phyloP scores from a whole-genome alignment of 257 asterid species.

The Forsythia viridissima region DNA sequence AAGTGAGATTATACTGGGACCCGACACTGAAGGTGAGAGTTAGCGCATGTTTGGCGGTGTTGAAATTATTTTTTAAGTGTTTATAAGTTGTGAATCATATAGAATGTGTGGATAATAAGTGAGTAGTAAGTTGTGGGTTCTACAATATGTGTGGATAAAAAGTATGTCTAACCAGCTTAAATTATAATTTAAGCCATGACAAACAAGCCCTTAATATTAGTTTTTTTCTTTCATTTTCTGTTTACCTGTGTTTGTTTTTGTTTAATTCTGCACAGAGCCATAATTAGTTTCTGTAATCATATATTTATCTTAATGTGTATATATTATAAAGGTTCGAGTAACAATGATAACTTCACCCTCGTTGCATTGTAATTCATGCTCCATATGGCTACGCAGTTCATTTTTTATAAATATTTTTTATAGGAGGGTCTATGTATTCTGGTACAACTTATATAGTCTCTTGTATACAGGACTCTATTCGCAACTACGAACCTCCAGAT shows the following conservation, averaged over 20 bases:
- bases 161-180: too few species aligned
- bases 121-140: too few species aligned
- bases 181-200: too few species aligned
- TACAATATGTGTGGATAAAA: too few species aligned
- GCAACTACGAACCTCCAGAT: background rate
- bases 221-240: conserved; percentile 13
- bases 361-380: background rate
- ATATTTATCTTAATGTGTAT: background rate
- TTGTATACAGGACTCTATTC: background rate
- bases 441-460: background rate
- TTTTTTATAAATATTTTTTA: background rate
- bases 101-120: too few species aligned
- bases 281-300: background rate
- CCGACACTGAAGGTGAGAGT: conserved; percentile 55
- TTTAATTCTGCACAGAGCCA: background rate
- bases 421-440: background rate
- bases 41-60: too few species aligned
- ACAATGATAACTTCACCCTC: background rate
- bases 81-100: too few species aligned
- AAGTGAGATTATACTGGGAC: conserved; percentile 76
- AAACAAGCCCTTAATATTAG: background rate
- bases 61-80: too few species aligned
- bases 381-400: background rate
- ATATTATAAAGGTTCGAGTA: background rate
- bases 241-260: background rate